Base-by-base conservation (phyloP, 768 basidiomycete species). In the Polyporus arcularius region DNA sequence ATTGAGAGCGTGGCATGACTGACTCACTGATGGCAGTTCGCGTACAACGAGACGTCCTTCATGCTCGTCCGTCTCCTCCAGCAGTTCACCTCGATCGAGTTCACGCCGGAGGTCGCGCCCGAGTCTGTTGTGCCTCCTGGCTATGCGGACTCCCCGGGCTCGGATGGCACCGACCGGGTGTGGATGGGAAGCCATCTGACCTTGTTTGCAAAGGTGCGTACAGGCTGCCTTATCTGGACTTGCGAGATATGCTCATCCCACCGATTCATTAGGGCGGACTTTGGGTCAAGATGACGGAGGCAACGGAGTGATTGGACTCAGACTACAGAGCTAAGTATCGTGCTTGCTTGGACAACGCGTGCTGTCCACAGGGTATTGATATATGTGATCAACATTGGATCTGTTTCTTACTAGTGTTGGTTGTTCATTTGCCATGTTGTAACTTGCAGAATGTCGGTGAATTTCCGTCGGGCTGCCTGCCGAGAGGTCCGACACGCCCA, bases 61-160 rank as follows among this genome's bases (percentile, higher is more conserved):
- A 80, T 84, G 72, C 73, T 86, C 50, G 72, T 84, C 28, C 80
- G 84, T 12, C 70, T 85, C 1, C 65, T 85, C 32, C 85, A 87
- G 68, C 71, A 77, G 9, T 79, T 85, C 64, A 75, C 78, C 21
- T 39, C 53, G 9, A 66, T 74, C 43, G 39, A 51, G 14, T 60
- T 66, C 38, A 60, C 56, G 3, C 68, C 65, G 2, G 72, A 71
- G 14, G 71, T 65, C 12, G 58, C 70, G 0, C 68, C 72, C 9
- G 64, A 65, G n/a, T 59, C 66, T 8, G 59, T 67, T 15, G 38
- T 57, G 10, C 65, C 68, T 1, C 64, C 66, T 9, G 67, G 61
- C 16, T 68, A 62, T 42, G 55, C 65, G 30, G 55, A 64, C 11
- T 67, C 65, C 26, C 47, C 61, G 4, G 59, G 62, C 26, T 58